A percentile compares a stretch with the other conserved stretches of the same genome.
Conservation (phyloP, 2,329 filamentous ascomycete species). For the Tolypocladium ovalisporum region DNA sequence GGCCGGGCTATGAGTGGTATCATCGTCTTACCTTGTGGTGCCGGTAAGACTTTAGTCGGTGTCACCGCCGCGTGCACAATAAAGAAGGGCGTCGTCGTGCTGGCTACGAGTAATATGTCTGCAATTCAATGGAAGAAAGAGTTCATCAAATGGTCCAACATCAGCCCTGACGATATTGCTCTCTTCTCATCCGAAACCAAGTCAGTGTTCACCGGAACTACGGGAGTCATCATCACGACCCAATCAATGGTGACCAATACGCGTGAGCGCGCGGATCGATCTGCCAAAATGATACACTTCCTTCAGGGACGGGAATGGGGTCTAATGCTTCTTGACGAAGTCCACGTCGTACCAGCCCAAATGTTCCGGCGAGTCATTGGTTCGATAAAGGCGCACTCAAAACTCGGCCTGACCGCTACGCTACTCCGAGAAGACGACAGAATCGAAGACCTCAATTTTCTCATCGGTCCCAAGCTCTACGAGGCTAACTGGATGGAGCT, state of each 20-base stretch:
- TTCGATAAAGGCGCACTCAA: not conserved
- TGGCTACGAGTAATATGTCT: not conserved
- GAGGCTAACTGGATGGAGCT: not conserved
- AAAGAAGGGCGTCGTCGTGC: not conserved
- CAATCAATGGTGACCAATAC: not conserved
- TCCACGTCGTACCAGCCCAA: not conserved
- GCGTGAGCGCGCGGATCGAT: not conserved
- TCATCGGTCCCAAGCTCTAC: not conserved
- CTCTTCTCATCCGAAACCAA: not conserved
- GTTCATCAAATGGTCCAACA: not conserved
- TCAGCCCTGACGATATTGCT: not conserved
- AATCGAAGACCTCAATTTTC: not conserved
- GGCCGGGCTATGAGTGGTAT: not conserved
- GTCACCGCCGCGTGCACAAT: not conserved
- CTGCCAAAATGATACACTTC: not conserved
- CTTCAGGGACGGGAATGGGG: not conserved
- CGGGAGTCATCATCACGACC: not conserved
- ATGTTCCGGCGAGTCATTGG: not conserved
- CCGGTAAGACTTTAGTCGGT: not conserved
- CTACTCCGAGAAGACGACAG: not conserved
- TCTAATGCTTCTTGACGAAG: not conserved
- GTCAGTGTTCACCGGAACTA: not conserved
- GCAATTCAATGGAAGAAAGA: not conserved
- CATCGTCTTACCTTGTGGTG: not conserved
- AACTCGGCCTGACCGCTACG: not conserved